These are phyloP conservation scores for Poronia punctata DNA, from an alignment of 495 filamentous ascomycete species.

Conservation along the genomic window DNA sequence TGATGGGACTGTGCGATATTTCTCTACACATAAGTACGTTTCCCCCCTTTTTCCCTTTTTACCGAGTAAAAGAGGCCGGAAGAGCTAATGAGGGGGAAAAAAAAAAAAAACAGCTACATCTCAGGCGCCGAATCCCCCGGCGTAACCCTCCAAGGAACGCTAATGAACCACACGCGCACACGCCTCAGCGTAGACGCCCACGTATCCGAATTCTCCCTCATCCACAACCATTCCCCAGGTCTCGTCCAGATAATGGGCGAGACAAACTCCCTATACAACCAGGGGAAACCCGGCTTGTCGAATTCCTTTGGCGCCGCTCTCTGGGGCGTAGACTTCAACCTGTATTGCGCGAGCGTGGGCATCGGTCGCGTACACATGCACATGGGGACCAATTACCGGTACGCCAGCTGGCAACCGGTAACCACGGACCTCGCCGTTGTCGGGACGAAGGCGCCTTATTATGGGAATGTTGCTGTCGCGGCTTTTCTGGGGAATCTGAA, in stretches of 20 bases:
- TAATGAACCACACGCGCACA: constrained; percentile 60
- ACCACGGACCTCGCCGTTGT: constrained; percentile 42
- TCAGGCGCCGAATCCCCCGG: constrained; percentile 53
- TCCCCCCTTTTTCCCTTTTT: background rate
- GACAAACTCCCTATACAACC: constrained; percentile 57
- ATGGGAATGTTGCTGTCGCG: constrained; percentile 56
- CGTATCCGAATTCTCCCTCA: constrained; percentile 35
- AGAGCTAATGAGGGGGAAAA: too few relatives aligned
- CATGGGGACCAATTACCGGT: constrained; percentile 57
- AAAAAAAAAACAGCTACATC: constrained; percentile 67
- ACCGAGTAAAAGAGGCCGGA: background rate
- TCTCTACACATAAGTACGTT: constrained; percentile 58
- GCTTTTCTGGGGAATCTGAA: constrained; percentile 43
- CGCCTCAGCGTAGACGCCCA: constrained; percentile 42
- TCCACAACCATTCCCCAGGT: constrained; percentile 23
- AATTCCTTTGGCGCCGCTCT: constrained; percentile 66
- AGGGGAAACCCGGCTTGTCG: constrained; percentile 56
- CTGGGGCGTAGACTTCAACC: constrained; percentile 62
- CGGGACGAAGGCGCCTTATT: constrained; percentile 62
- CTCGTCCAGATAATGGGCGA: constrained; percentile 59
- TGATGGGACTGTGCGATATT: constrained; percentile 45
- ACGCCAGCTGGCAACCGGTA: constrained; percentile 52
- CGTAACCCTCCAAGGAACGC: constrained; percentile 55
- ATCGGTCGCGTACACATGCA: constrained; percentile 62
- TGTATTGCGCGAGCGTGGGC: constrained; percentile 49